phyloP scores from a whole-genome alignment of 345 rosid genomes.

The Populus alba region DNA sequence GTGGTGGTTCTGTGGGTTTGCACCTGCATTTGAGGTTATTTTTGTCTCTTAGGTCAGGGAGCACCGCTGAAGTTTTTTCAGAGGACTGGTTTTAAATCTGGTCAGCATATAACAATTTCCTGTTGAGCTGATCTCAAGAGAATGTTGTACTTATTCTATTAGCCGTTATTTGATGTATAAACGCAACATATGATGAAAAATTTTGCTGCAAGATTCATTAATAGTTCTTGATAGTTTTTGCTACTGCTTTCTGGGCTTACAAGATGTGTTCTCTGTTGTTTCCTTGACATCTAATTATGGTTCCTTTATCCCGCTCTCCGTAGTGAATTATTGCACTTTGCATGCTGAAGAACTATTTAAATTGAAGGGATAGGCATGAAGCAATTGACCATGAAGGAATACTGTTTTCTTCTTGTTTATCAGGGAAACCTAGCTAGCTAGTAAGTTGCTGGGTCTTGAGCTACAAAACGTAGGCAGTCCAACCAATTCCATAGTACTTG shows the following conservation, averaged over 20 bases:
- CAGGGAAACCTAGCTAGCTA: too few relatives aligned
- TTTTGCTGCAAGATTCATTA: constrained; percentile 40
- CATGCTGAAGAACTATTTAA: too few relatives aligned
- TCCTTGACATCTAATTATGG: not conserved
- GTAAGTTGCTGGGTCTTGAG: too few relatives aligned
- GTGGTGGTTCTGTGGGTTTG: constrained; percentile 23
- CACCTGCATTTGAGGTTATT: constrained; percentile 11
- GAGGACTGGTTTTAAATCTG: constrained; percentile 17
- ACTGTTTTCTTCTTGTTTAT: too few relatives aligned
- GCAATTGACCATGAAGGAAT: too few relatives aligned
- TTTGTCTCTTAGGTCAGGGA: constrained; percentile 5
- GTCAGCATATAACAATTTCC: constrained; percentile 23
- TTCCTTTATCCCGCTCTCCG: too few relatives aligned
- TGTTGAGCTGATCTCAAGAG: constrained; percentile 26
- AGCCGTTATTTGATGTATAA: constrained; percentile 41
- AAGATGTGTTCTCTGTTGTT: not conserved
- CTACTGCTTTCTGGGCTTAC: not conserved
- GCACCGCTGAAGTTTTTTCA: constrained; percentile 14
- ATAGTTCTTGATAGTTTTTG: constrained; percentile 12
- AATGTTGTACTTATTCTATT: constrained; percentile 43
- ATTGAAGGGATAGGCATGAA: too few relatives aligned
- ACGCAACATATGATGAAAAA: constrained; percentile 36
- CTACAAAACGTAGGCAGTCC: too few relatives aligned
- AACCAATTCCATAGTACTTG: too few relatives aligned
- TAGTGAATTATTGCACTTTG: too few relatives aligned